Evolutionary conservation across 768 basidiomycete genomes (phyloP).

Genomic region (Mycena rebaudengoi): DNA sequence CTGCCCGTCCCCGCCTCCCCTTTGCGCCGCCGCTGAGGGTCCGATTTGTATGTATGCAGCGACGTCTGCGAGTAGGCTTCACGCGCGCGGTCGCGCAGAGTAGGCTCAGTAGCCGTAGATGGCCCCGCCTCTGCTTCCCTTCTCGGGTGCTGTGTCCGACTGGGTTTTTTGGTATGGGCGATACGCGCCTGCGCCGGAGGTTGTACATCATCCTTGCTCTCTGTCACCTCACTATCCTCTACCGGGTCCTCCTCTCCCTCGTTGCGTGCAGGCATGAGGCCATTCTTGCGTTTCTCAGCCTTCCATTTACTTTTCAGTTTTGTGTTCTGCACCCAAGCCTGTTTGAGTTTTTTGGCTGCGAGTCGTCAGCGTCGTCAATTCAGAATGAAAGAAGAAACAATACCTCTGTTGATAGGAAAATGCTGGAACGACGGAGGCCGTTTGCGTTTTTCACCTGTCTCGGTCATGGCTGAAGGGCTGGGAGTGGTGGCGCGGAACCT

Average conservation of each 20-base stretch:
- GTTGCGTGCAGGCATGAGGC: constrained; percentile 21
- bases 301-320: constrained; percentile 86
- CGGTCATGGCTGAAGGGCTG: constrained; percentile 31
- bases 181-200: constrained; percentile 7
- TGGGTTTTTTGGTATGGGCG: constrained; percentile 20
- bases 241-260: constrained; percentile 20
- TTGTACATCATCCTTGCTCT: constrained; percentile 12
- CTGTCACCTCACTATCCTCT: constrained; percentile 26
- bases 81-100: constrained; percentile 67
- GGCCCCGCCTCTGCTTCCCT: constrained; percentile 2
- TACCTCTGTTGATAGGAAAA: constrained; percentile 70
- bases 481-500: constrained; percentile 15
- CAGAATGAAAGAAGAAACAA: constrained; percentile 24
- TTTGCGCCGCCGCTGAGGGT: constrained; percentile 38
- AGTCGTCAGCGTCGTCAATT: background rate
- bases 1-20: constrained; percentile 41
- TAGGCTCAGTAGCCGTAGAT: constrained; percentile 25
- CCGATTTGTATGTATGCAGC: constrained; percentile 65
- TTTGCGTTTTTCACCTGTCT: constrained; percentile 54
- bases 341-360: constrained; percentile 82
- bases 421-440: constrained; percentile 78
- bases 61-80: constrained; percentile 69
- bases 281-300: constrained; percentile 66
- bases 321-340: constrained; percentile 77
- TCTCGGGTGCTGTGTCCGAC: constrained; percentile 27